Percentiles rank a stretch among this genome's conserved stretches.
These are phyloP conservation scores for Exophiala oligosperma DNA, from an alignment of 2,329 filamentous ascomycete species.

Conservation along the genomic window DNA sequence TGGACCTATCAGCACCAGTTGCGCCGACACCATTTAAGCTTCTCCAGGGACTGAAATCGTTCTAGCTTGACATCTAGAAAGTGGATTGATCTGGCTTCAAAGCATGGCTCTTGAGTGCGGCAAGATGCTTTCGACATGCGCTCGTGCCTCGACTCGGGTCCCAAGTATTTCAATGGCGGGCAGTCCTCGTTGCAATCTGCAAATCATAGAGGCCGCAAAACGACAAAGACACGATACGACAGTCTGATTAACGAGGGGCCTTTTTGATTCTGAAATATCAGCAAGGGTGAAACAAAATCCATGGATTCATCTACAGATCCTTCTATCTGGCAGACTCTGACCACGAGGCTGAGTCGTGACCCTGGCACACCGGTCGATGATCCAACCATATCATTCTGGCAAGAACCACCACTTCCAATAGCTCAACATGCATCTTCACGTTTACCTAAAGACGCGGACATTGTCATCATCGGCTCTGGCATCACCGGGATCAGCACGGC, in stretches of 20 bases:
- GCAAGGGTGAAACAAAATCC: neutral
- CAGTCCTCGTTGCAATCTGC: too few relatives aligned
- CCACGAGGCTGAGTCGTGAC: conserved; percentile 28
- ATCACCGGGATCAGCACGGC: conserved; percentile 38
- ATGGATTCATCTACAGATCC: conserved; percentile 3
- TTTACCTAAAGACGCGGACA: conserved; percentile 32
- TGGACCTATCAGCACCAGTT: conserved; percentile 2
- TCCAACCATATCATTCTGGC: conserved; percentile 40
- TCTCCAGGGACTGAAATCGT: neutral
- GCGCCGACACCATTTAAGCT: conserved; percentile 3
- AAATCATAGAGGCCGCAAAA: too few relatives aligned
- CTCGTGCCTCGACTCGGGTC: too few relatives aligned
- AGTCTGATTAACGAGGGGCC: neutral
- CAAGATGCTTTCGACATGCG: too few relatives aligned
- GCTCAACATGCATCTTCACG: conserved; percentile 20
- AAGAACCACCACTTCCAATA: conserved; percentile 31
- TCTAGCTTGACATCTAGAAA: neutral
- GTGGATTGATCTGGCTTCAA: too few relatives aligned
- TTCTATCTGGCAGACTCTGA: conserved; percentile 11
- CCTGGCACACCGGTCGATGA: conserved; percentile 38
- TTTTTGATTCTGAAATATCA: neutral
- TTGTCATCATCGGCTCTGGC: conserved; percentile 39
- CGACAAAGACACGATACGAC: neutral
- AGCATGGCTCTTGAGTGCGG: too few relatives aligned
- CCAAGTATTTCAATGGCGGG: too few relatives aligned